Evolutionary conservation across 768 basidiomycete genomes (phyloP).

Genomic region (Xerocomellus dryophilus): DNA sequence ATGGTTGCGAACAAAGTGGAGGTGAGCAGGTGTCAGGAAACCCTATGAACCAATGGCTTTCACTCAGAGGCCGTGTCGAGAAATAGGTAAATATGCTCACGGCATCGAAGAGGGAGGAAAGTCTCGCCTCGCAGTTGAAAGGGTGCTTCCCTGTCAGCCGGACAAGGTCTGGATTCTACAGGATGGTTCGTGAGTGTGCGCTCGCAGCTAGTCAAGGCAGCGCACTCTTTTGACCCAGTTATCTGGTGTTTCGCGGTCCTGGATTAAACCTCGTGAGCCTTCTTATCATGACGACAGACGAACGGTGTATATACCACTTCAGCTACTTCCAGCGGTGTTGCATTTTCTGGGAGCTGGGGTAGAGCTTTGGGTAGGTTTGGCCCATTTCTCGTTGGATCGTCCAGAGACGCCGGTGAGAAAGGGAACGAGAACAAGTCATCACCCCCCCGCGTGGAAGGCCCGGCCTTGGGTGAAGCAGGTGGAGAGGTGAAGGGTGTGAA

Average conservation of each 20-base stretch:
- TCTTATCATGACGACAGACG: background rate
- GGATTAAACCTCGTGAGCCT: background rate
- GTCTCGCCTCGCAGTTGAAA: constrained; percentile 53
- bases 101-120: constrained; percentile 42
- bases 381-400: constrained; percentile 20
- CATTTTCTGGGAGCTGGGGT: constrained; percentile 25
- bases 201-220: background rate
- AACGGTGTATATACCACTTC: constrained; percentile 18
- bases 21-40: constrained; percentile 52
- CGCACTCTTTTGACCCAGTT: constrained; percentile 39
- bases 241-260: constrained; percentile 40
- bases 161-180: constrained; percentile 38
- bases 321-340: constrained; percentile 20
- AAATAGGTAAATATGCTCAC: constrained; percentile 19
- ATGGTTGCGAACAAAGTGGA: constrained; percentile 63
- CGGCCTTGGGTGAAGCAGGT: background rate
- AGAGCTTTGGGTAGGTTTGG: constrained; percentile 18
- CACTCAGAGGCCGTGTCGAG: background rate
- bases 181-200: background rate
- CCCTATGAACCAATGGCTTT: constrained; percentile 30
- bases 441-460: background rate
- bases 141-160: constrained; percentile 60
- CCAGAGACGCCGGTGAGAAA: constrained; percentile 20
- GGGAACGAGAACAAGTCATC: constrained; percentile 10
- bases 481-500: constrained; percentile 10